Evolutionary conservation across 2,329 filamentous ascomycete species (phyloP), one percentile per base, ranked within the genome.

Genomic region (Periconia macrospinosa): DNA sequence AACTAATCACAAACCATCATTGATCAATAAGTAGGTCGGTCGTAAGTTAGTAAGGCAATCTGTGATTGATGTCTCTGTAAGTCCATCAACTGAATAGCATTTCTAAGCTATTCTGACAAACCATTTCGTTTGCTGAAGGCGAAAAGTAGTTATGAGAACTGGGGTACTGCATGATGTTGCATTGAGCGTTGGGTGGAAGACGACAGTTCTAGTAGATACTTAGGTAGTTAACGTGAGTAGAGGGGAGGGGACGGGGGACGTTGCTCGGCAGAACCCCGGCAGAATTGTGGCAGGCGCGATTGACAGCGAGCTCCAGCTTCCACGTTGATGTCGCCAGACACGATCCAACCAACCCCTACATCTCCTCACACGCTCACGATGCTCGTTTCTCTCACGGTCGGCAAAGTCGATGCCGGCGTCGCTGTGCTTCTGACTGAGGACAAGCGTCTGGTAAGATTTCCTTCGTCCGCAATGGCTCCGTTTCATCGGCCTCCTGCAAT

Each of bases 321-420:
- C 33, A 37, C 33, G 33, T 37, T n/a, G 15, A 37, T 37, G 33
- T 27, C 23, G 23, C 23, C 23, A 27, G 33, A 37, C 33, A n/a
- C 33, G 5, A n/a, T n/a, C 11, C 33, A 6, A 8, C 30, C 7
- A 7, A n/a, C 15, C 33, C 11, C 33, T 37, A 3, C 15, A 5
- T 40, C 43, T 48, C 30, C 35, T 43, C 47, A 35, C 50, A 27
- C 23, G 41, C 33, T 30, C 64, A 83, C 73, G 47, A 97, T 99
- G 94, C 84, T 97, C 71, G 91, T 99, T 78, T 97, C 94, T 63
- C 84, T 99, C 73, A 97, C 93, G 47, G 94, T 99, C 77, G 94
- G 94, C 81, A 99, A 99, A 81, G 94, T 99, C 78, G 94, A 99
- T 78, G 94, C 94, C 69, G 94, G 94, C 77, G 93, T 99, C 72